These are phyloP conservation scores for Ganoderma boninense DNA, from an alignment of 1,284 basidiomycete species.

Conservation along the genomic window DNA sequence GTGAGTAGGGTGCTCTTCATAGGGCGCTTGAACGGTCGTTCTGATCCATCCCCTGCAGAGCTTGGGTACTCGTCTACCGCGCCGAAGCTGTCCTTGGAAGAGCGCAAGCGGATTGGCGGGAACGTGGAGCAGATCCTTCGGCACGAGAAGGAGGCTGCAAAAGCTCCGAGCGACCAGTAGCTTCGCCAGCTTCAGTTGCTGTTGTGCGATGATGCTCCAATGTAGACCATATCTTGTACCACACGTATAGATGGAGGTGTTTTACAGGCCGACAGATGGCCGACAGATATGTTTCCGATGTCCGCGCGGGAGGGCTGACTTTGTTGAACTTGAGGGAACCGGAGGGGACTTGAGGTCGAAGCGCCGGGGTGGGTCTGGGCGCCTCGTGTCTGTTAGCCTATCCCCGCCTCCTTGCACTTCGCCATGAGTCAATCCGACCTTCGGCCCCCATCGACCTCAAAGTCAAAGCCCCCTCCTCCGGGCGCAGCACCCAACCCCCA, in stretches of 20 bases:
- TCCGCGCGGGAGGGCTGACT: background rate
- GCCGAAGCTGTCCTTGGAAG: slow-evolving; percentile 52
- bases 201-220: background rate
- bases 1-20: slow-evolving; percentile 49
- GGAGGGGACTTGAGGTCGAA: background rate
- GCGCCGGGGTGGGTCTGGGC: background rate
- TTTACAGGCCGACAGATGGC: background rate
- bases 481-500: background rate
- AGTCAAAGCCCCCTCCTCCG: background rate
- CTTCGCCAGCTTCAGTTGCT: background rate
- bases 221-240: background rate
- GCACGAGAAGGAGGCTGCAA: slow-evolving; percentile 62
- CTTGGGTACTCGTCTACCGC: slow-evolving; percentile 60
- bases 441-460: slow-evolving; percentile 3
- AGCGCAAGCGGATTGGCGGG: slow-evolving; percentile 55
- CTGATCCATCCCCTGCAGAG: slow-evolving; percentile 42
- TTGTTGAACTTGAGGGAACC: no score
- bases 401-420: slow-evolving; percentile 15
- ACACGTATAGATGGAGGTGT: background rate
- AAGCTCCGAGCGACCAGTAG: slow-evolving; percentile 48
- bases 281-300: background rate
- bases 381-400: background rate
- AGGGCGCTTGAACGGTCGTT: background rate
- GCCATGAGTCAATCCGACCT: slow-evolving; percentile 31
- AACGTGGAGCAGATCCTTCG: slow-evolving; percentile 58